phyloP scores from a whole-genome alignment of 805 yeast genomes.

The Saturnispora zaruensis region DNA sequence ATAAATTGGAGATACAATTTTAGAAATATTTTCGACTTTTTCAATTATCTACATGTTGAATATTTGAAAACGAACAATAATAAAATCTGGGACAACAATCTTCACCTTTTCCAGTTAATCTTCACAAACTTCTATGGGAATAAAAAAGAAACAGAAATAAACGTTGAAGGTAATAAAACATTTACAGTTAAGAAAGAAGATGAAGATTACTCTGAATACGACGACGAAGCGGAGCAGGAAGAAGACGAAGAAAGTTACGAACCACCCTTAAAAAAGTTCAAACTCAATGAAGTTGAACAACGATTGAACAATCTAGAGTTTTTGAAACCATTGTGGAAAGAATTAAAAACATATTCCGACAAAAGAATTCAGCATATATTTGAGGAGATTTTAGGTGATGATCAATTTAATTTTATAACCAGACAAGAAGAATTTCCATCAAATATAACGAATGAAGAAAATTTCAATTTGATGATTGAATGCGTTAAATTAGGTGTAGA shows the following conservation, averaged over 20 bases:
- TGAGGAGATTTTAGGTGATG: slow-evolving; percentile 19
- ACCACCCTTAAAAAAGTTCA: neutral
- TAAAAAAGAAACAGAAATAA: slow-evolving; percentile 10
- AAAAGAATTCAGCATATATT: slow-evolving; percentile 15
- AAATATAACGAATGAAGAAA: slow-evolving; percentile 5
- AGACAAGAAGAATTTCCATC: slow-evolving; percentile 6
- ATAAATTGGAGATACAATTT: slow-evolving; percentile 26
- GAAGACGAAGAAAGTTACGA: neutral
- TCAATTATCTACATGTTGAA: slow-evolving; percentile 23
- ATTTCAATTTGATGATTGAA: slow-evolving; percentile 12
- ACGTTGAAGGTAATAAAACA: slow-evolving; percentile 2
- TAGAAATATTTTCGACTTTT: slow-evolving; percentile 23
- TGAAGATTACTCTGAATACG: neutral
- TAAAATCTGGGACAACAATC: slow-evolving; percentile 24
- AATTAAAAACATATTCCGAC: slow-evolving; percentile 7
- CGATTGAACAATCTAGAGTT: slow-evolving; percentile 13
- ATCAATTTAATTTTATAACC: slow-evolving; percentile 20
- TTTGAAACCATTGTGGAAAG: slow-evolving; percentile 20
- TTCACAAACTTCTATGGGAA: slow-evolving; percentile 18
- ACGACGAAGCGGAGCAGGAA: neutral
- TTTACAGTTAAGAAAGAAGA: slow-evolving; percentile 1
- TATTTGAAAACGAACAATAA: slow-evolving; percentile 14
- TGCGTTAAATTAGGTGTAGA: slow-evolving; percentile 14
- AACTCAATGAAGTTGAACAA: neutral
- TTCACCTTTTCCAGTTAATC: slow-evolving; percentile 23